Base-by-base conservation (phyloP, 2,329 filamentous ascomycete genomes). In the Fusarium sarcochroum region DNA sequence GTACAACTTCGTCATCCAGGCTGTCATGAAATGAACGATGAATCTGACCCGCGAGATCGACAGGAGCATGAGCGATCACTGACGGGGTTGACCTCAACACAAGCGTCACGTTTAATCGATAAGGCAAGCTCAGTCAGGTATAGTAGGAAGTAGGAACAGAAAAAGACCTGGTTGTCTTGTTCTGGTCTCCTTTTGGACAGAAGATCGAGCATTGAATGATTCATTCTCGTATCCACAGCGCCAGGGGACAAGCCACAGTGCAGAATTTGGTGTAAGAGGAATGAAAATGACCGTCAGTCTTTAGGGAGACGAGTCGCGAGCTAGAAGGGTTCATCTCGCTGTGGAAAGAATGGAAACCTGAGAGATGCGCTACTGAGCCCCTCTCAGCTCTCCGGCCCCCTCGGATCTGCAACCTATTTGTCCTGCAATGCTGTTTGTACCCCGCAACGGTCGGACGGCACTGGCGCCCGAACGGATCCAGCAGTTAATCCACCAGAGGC, bases 391-490 rank as follows among this genome's bases (percentile, higher is more conserved):
- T 71, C 68, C 72, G 67, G 71, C 35, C 56, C 58, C 49, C 46
- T 74, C 71, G 72, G 72, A 66, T 74, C 64, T 67, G 60, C 64
- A 72, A 71, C 68, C 72, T 57, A 73, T 73, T 73, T 73, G 71
- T 70, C 67, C 56, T 70, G 53, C 50, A 55, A 48, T 59, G 30
- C 55, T 67, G 54, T 56, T 30, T 60, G 62, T 69, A 72, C 72
- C 72, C 72, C 72, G 72, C 72, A 74, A 70, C 65, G 72, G 72
- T 73, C 67, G 61, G 67, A 58, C 67, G 72, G 72, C 63, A 71
- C 60, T 71, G 72, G 69, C 60, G 70, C 57, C 66, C 63, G 66
- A 64, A 72, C 45, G 70, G 56, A 61, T 67, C 71, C 66, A 70
- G 58, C 52, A 68, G 45, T 47, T 30, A 67, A 58, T 59, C 57